phyloP scores from a whole-genome alignment of 2,329 filamentous ascomycete species.

The Coleophoma cylindrospora region DNA sequence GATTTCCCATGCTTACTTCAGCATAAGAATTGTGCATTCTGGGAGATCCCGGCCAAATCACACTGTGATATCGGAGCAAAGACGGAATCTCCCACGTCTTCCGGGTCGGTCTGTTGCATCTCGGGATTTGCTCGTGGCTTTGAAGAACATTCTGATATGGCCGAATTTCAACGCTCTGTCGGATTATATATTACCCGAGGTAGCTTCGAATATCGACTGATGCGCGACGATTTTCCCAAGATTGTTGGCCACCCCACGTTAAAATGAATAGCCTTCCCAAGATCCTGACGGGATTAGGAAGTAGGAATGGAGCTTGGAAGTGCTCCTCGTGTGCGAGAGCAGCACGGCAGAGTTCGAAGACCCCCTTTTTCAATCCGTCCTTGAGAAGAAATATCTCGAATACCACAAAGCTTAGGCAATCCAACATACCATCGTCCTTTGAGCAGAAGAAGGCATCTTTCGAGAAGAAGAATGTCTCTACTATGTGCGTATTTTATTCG shows the following conservation, averaged over 20 bases:
- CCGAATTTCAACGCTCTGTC: neutral
- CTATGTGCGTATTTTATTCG: constrained; percentile 40
- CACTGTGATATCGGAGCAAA: too few relatives aligned
- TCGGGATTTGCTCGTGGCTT: too few relatives aligned
- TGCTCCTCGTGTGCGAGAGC: constrained; percentile 22
- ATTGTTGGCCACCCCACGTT: neutral
- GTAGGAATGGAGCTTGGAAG: constrained; percentile 21
- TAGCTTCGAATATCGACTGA: too few relatives aligned
- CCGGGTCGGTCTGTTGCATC: too few relatives aligned
- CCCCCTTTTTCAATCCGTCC: constrained; percentile 18
- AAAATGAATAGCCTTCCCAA: constrained; percentile 19
- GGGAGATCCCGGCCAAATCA: too few relatives aligned
- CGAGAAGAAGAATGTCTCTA: constrained; percentile 62
- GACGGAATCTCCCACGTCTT: too few relatives aligned
- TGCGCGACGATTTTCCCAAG: too few relatives aligned
- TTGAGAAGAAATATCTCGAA: constrained; percentile 18
- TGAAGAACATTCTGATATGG: too few relatives aligned
- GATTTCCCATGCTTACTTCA: too few relatives aligned
- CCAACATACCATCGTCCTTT: constrained; percentile 50
- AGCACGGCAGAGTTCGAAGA: constrained; percentile 5
- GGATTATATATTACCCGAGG: neutral
- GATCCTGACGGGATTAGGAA: constrained; percentile 11
- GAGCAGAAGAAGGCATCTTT: constrained; percentile 61
- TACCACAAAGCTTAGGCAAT: constrained; percentile 19
- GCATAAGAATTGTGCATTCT: too few relatives aligned